Conservation (phyloP, 2,329 filamentous ascomycete species). For the Colletotrichum tropicale region DNA sequence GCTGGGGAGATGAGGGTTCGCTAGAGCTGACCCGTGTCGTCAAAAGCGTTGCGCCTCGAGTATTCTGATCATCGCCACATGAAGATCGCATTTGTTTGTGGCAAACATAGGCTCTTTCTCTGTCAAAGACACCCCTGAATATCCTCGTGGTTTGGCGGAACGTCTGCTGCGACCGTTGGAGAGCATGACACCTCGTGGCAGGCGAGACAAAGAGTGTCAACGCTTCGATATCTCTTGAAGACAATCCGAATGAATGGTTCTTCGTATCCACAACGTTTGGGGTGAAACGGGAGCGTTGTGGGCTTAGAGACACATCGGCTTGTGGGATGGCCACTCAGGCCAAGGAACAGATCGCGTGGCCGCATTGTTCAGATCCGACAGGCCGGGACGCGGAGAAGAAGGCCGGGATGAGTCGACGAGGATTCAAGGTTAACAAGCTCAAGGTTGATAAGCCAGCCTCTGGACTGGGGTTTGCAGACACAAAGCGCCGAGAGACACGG, state of each 20-base stretch:
- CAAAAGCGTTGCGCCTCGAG: neutral
- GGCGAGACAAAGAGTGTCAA: neutral
- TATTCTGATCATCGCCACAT: neutral
- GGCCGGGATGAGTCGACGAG: neutral
- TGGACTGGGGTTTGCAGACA: neutral
- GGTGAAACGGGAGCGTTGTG: neutral
- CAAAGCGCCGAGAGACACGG: constrained; percentile 3
- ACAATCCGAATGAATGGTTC: neutral
- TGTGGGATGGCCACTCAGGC: neutral
- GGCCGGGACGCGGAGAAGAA: neutral
- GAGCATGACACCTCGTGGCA: neutral
- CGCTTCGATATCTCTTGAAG: neutral
- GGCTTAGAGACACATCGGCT: neutral
- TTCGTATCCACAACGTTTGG: neutral
- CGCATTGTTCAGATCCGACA: neutral
- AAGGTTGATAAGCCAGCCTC: neutral
- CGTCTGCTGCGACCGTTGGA: neutral
- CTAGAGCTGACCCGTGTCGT: neutral
- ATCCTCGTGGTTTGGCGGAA: neutral
- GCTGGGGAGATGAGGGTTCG: neutral
- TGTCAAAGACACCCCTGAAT: neutral
- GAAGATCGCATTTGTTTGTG: neutral
- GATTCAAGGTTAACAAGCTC: neutral
- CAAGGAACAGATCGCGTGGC: neutral
- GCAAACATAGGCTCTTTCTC: neutral